A percentile compares a stretch with the other conserved stretches of the same genome.
phyloP scores from a whole-genome alignment of 192 early-diverging fungal genomes.

The Gigaspora rosea region DNA sequence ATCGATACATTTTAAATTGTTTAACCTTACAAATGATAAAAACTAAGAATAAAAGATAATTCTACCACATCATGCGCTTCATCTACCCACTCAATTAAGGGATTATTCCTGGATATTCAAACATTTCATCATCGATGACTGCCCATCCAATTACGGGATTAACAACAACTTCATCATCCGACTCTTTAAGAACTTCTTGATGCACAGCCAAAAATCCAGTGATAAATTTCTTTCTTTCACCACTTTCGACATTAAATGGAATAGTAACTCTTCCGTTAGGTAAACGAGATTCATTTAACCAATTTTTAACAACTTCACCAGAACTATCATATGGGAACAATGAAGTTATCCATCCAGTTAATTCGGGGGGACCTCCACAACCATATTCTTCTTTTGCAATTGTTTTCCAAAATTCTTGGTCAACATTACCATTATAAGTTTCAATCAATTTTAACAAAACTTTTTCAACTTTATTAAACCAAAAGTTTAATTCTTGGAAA shows the following conservation, averaged over 20 bases:
- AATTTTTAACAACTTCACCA: not conserved
- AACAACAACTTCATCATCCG: slow-evolving; percentile 5
- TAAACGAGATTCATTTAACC: not conserved
- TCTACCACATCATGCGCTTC: too few relatives aligned
- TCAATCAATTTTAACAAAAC: slow-evolving; percentile 17
- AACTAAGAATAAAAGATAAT: too few relatives aligned
- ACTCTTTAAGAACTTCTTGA: slow-evolving; percentile 6
- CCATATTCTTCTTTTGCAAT: slow-evolving; percentile 18
- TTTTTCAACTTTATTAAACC: slow-evolving; percentile 13
- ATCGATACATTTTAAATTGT: too few relatives aligned
- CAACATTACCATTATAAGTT: slow-evolving; percentile 18
- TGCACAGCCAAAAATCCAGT: slow-evolving; percentile 17
- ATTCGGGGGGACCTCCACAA: slow-evolving; percentile 3
- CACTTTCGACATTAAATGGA: slow-evolving; percentile 6
- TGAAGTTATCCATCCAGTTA: slow-evolving; percentile 6
- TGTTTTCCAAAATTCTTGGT: slow-evolving; percentile 28
- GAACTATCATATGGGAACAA: slow-evolving; percentile 21
- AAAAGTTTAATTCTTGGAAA: slow-evolving; percentile 1
- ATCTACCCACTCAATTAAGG: too few relatives aligned
- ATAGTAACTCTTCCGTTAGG: slow-evolving; percentile 1
- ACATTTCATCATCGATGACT: not conserved
- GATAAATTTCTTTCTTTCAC: not conserved
- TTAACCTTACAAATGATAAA: too few relatives aligned
- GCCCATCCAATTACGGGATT: slow-evolving; percentile 13
- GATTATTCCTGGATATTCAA: not conserved